Evolutionary conservation across 768 basidiomycete genomes (phyloP).

Genomic region (Lactarius akahatsu): DNA sequence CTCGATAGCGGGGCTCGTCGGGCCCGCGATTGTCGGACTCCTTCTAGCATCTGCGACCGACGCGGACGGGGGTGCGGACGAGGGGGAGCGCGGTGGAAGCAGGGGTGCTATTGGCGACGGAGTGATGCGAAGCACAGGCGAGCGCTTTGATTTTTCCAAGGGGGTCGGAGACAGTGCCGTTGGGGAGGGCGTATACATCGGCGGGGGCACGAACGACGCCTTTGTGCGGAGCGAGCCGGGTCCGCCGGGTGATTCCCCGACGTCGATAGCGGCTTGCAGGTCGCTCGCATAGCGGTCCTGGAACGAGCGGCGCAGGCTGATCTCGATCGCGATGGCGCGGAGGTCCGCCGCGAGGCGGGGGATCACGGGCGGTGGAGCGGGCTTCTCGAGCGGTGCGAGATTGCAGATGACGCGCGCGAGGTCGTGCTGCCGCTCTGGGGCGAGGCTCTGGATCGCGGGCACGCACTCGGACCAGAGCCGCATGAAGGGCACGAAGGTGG

Average conservation of each 20-base stretch:
- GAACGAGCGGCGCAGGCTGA: conserved; percentile 79
- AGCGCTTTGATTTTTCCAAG: conserved; percentile 7
- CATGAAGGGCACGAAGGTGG: conserved; percentile 65
- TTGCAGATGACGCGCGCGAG: conserved; percentile 78
- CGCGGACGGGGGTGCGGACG: no score
- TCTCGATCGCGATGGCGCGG: conserved; percentile 84
- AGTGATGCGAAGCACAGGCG: not conserved
- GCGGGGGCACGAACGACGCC: conserved; percentile 71
- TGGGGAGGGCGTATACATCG: conserved; percentile 45
- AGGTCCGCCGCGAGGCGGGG: conserved; percentile 74
- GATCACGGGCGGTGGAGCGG: conserved; percentile 44
- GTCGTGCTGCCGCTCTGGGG: conserved; percentile 71
- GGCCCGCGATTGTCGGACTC: conserved; percentile 38
- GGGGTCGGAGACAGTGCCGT: conserved; percentile 27
- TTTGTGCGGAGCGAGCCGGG: conserved; percentile 40
- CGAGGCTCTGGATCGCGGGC: conserved; percentile 58
- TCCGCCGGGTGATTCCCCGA: conserved; percentile 39
- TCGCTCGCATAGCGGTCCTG: conserved; percentile 75
- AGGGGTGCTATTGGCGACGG: not conserved
- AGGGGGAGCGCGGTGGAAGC: no score
- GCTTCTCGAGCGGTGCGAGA: conserved; percentile 45
- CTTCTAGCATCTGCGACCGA: no score
- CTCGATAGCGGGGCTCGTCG: conserved; percentile 58
- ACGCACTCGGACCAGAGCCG: conserved; percentile 71
- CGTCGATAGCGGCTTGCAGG: conserved; percentile 77